phyloP scores from a whole-genome alignment of 352 stramenopile species.

The Pythium volutum region DNA sequence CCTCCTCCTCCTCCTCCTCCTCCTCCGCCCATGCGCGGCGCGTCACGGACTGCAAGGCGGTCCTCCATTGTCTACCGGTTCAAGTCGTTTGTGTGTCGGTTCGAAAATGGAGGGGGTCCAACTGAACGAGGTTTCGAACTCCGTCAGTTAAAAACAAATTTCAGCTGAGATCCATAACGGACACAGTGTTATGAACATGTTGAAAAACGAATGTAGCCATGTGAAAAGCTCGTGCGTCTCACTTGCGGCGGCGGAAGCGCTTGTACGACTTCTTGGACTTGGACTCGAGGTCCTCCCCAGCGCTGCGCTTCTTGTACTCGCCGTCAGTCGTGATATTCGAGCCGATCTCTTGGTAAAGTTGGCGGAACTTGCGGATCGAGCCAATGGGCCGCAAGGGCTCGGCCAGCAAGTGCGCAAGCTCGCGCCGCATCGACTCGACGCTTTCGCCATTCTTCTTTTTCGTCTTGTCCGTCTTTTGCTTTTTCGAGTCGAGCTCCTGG shows the following conservation, averaged over 20 bases:
- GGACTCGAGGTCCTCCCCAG: constrained; percentile 58
- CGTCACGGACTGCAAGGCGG: constrained; percentile 33
- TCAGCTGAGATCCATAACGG: background rate
- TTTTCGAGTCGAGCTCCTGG: constrained; percentile 63
- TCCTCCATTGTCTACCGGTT: constrained; percentile 32
- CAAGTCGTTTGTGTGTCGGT: background rate
- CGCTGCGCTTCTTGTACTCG: constrained; percentile 77
- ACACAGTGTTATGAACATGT: background rate
- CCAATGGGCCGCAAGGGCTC: constrained; percentile 70
- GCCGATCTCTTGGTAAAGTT: constrained; percentile 77
- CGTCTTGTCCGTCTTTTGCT: constrained; percentile 43
- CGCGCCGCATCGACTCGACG: constrained; percentile 49
- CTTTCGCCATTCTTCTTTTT: constrained; percentile 55
- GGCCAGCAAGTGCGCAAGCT: constrained; percentile 56
- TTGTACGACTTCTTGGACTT: constrained; percentile 86
- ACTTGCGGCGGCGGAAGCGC: constrained; percentile 59
- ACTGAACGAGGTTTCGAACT: background rate
- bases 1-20: background rate
- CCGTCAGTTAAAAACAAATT: background rate
- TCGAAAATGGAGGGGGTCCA: background rate
- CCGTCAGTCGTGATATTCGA: constrained; percentile 53
- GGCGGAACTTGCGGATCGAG: constrained; percentile 77
- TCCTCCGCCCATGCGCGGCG: constrained; percentile 5
- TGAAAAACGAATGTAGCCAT: constrained; percentile 9
- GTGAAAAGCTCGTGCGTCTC: too few relatives aligned